These are phyloP conservation scores for Ustulina deusta DNA, from an alignment of 2,329 filamentous ascomycete genomes.

Conservation along the genomic window DNA sequence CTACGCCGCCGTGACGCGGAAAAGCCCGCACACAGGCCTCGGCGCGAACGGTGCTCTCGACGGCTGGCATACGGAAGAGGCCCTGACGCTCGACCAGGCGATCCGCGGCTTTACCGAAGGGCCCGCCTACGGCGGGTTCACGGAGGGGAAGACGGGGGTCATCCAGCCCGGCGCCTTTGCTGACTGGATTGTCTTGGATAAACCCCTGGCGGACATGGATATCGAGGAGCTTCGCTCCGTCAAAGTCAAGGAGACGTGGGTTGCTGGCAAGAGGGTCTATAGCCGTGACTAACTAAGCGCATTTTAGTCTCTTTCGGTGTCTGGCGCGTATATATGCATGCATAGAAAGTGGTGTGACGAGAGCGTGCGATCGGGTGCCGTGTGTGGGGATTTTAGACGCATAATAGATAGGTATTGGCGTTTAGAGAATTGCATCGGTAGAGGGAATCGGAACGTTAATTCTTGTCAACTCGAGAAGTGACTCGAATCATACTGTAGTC, in stretches of 20 bases:
- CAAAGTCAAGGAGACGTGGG: slow-evolving; percentile 75
- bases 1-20: slow-evolving; percentile 74
- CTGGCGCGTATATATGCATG: not conserved
- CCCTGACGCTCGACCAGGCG: slow-evolving; percentile 69
- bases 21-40: slow-evolving; percentile 67
- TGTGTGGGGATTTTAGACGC: not conserved
- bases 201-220: slow-evolving; percentile 62
- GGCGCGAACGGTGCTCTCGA: slow-evolving; percentile 59
- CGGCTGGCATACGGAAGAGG: slow-evolving; percentile 72
- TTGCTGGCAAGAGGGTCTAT: slow-evolving; percentile 68
- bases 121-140: slow-evolving; percentile 69
- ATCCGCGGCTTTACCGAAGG: slow-evolving; percentile 71
- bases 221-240: slow-evolving; percentile 66
- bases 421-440: not conserved
- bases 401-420: not conserved
- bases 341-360: not conserved
- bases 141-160: slow-evolving; percentile 68
- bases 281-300: slow-evolving; percentile 32
- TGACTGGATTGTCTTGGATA: slow-evolving; percentile 78
- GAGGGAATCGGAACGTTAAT: not conserved
- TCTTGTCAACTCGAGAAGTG: no score
- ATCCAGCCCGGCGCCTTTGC: slow-evolving; percentile 72
- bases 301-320: not conserved
- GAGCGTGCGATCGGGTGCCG: not conserved
- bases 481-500: no score